Evolutionary conservation across 495 filamentous ascomycete genomes (phyloP), one percentile per base, ranked within the genome.

Genomic region (Margaritispora aquatica): DNA sequence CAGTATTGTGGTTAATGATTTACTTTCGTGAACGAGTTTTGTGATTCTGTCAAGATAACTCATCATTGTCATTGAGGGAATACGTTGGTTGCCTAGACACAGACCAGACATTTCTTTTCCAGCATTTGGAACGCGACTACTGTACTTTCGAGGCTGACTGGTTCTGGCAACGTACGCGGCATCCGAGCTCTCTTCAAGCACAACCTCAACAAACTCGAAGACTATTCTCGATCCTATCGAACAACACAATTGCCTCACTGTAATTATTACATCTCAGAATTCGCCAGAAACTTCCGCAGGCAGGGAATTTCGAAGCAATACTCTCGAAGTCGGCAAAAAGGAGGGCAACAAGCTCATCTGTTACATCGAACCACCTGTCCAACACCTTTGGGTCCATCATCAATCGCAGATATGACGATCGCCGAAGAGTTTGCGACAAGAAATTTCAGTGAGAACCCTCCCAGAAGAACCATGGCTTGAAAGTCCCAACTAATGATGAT

Each of bases 361-460:
- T 52, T 24, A 24, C 51, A 19, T 50, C 21, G 26, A 31, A 53
- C 55, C 51, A 47, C 49, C 23, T 17, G 52, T 22, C 47, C 49
- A 62, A 59, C 54, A 36, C 29, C 51, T 15, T n/a, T 48, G 51
- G 48, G 50, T 57, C 52, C 56, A 60, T 57, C 58, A 36, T 19
- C 29, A 34, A 34, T 19, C 21, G 63, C 49, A 57, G 65, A 54
- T 17, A 69, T 69, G 67, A 69, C 67, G 62, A 59, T 69, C 62
- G 64, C 64, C 66, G 79, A 83, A 71, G 94, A 97, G 81, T 91
- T 99, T 69, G 87, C 84, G 70, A 90, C 90, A 64, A 83, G 94
- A 73, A 99, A 99, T 78, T 99, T 97, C 82, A 97, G 95, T 97
- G 83, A 77, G 94, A 76, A 17, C 10, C 21, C 22, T 41, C 47